Evolutionary conservation across 345 rosid genomes (phyloP).

Genomic region (Viola odorata): DNA sequence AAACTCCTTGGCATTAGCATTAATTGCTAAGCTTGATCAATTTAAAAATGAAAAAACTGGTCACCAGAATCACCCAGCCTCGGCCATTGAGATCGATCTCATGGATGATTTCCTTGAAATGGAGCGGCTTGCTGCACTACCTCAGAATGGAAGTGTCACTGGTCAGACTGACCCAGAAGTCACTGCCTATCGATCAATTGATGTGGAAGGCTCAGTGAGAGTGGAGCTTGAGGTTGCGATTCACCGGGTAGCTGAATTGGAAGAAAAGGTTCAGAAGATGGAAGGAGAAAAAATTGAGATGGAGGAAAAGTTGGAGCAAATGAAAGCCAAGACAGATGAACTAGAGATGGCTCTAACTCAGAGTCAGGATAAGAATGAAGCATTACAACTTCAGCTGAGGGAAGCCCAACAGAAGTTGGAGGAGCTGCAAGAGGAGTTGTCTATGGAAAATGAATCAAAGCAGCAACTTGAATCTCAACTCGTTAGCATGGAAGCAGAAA

Average conservation of each 20-base stretch:
- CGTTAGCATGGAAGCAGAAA: constrained; percentile 41
- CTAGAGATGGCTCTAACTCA: constrained; percentile 48
- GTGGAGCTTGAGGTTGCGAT: constrained; percentile 44
- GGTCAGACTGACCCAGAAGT: constrained; percentile 30
- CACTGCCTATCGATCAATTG: constrained; percentile 24
- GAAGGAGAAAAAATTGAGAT: constrained; percentile 25
- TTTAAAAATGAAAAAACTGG: constrained; percentile 32
- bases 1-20: constrained; percentile 33
- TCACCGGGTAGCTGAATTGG: constrained; percentile 32
- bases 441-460: constrained; percentile 38
- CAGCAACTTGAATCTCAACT: constrained; percentile 53
- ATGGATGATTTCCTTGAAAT: constrained; percentile 98
- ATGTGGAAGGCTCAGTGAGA: constrained; percentile 35
- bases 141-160: constrained; percentile 36
- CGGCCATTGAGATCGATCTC: constrained; percentile 51
- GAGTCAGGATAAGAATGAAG: constrained; percentile 31
- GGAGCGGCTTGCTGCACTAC: constrained; percentile 68
- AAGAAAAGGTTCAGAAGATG: constrained; percentile 19
- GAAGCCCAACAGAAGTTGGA: constrained; percentile 45
- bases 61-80: constrained; percentile 28
- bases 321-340: constrained; percentile 42
- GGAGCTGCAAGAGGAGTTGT: constrained; percentile 44
- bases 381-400: constrained; percentile 35
- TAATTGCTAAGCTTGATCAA: constrained; percentile 30
- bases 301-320: constrained; percentile 38